Conservation (phyloP, 306 rosid genomes). For the Alnus rubra region DNA sequence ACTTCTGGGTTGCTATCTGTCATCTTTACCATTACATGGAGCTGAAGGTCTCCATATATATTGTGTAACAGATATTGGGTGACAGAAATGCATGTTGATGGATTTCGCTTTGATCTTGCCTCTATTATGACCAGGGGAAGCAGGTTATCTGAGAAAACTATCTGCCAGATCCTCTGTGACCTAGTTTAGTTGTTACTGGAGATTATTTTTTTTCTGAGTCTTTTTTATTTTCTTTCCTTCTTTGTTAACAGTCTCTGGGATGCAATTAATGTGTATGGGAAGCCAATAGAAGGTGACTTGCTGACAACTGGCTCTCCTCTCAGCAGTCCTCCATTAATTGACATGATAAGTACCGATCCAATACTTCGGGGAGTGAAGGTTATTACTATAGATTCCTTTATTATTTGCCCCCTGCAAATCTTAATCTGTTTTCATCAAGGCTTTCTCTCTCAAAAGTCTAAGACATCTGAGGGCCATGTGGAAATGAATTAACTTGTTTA, state of each 20-base stretch:
- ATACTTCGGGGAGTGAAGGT: slow-evolving; percentile 90
- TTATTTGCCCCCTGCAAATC: slow-evolving; percentile 8
- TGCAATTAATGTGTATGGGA: slow-evolving; percentile 73
- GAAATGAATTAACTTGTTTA: neutral
- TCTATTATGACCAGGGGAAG: slow-evolving; percentile 90
- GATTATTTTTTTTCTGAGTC: slow-evolving; percentile 20
- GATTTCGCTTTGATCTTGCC: slow-evolving; percentile 99
- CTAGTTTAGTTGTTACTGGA: slow-evolving; percentile 22
- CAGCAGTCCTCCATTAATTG: slow-evolving; percentile 79
- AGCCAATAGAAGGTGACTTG: slow-evolving; percentile 61
- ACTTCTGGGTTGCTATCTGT: slow-evolving; percentile 12
- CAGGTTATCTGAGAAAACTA: slow-evolving; percentile 58
- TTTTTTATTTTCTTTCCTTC: slow-evolving; percentile 37
- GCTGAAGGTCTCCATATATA: slow-evolving; percentile 30
- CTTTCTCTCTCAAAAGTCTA: neutral
- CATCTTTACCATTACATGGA: slow-evolving; percentile 19
- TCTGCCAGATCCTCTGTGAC: slow-evolving; percentile 12
- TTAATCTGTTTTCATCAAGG: slow-evolving; percentile 7
- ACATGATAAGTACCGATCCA: slow-evolving; percentile 90
- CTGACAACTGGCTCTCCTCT: slow-evolving; percentile 87
- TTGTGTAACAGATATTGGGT: slow-evolving; percentile 82
- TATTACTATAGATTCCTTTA: slow-evolving; percentile 30
- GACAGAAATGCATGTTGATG: slow-evolving; percentile 95
- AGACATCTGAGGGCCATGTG: neutral
- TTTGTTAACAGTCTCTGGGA: slow-evolving; percentile 75